phyloP scores from a whole-genome alignment of 768 basidiomycete genomes.

The Russula olivacea region DNA sequence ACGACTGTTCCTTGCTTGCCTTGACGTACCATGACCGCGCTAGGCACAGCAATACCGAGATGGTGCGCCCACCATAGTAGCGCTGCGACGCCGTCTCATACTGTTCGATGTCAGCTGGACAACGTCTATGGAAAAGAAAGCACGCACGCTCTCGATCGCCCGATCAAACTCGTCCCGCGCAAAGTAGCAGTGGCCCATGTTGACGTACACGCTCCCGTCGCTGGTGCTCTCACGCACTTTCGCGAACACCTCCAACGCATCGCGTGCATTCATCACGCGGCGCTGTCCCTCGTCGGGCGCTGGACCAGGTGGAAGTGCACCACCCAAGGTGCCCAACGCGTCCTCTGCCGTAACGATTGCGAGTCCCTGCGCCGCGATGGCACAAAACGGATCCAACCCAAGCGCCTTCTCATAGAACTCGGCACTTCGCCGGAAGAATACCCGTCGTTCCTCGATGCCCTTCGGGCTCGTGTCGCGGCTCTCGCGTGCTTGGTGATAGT shows the following conservation, averaged over 20 bases:
- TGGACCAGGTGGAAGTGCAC: constrained; percentile 42
- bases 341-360: constrained; percentile 95
- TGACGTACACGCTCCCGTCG: constrained; percentile 83
- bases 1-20: constrained; percentile 84
- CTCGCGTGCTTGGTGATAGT: constrained; percentile 83
- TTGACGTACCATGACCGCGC: constrained; percentile 94
- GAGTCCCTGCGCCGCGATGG: constrained; percentile 90
- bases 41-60: constrained; percentile 73
- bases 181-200: constrained; percentile 96
- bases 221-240: constrained; percentile 85
- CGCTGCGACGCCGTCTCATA: constrained; percentile 87
- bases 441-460: constrained; percentile 62
- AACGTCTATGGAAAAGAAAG: neutral
- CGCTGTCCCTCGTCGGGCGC: constrained; percentile 57
- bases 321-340: constrained; percentile 63
- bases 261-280: constrained; percentile 67
- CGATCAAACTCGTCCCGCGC: constrained; percentile 89
- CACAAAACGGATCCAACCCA: constrained; percentile 75
- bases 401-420: constrained; percentile 94
- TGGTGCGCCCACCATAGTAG: constrained; percentile 68
- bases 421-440: constrained; percentile 72
- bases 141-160: constrained; percentile 88
- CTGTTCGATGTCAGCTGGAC: constrained; percentile 36
- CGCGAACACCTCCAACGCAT: constrained; percentile 84
- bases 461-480: constrained; percentile 56